Evolutionary conservation across 2,329 filamentous ascomycete genomes (phyloP), one percentile per base, ranked within the genome.

Genomic region (Periconia sp.): DNA sequence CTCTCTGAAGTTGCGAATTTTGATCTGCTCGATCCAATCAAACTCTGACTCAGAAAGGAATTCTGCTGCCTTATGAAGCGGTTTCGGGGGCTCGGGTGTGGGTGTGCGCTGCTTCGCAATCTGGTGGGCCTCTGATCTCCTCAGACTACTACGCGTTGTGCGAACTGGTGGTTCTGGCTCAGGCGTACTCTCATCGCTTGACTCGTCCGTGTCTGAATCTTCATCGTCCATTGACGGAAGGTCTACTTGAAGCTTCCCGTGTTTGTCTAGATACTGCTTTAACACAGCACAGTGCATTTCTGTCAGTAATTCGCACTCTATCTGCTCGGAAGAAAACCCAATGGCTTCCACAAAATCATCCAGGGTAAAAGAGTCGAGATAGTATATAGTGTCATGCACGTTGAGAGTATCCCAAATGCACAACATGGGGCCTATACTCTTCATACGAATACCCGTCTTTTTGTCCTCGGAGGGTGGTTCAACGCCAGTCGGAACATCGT

Each of bases 371-470:
- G 93, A 97, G 73, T 99, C 94, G 23, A 99, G 81, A 66, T 91
- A 85, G 69, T 96, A 96, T 17, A 97, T 88, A 66, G 96, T 91
- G 68, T 92, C 96, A 70, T 97, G 97, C n/a, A 99, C 93, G 66
- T 97, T 99, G 33, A 99, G 81, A 0, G 92, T 97, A 64, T 97
- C 92, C 94, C 94, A 99, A 0, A 90, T 91, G 74, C 97, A 93
- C 20, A 99, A 77, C 15, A 97, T 78, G 2, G 86, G 82, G 0
- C 92, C 92, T n/a, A 97, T 85, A 3, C 91, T 93, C 63, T 89
- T 86, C 85, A 93, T 94, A 18, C 87, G 77, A 50, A 97, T 85
- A 40, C 86, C 84, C 42, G 66, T 71, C 51, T 73, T 70, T 23
- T 66, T 59, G 31, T 77, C 71, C 6, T 68, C 60, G 35, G 75